phyloP scores from a whole-genome alignment of 768 basidiomycete genomes.

The Termitomyces sp. region DNA sequence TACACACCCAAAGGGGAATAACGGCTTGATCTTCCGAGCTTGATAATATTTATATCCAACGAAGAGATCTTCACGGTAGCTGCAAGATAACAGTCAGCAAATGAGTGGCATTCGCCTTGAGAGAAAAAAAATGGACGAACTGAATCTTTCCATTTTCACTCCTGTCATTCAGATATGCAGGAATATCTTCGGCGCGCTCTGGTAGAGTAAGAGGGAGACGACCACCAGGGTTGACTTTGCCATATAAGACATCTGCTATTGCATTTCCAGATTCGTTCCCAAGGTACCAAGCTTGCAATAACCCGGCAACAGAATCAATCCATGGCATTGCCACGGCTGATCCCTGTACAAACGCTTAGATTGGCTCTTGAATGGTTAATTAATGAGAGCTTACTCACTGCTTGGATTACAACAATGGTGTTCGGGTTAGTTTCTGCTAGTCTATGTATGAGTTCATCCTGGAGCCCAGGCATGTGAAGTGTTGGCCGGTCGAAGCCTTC shows the following conservation, averaged over 20 bases:
- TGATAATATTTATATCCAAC: conserved; percentile 72
- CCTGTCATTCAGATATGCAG: conserved; percentile 52
- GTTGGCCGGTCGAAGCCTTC: conserved; percentile 70
- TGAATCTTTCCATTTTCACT: conserved; percentile 55
- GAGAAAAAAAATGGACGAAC: conserved; percentile 16
- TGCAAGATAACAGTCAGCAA: conserved; percentile 8
- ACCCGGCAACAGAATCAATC: conserved; percentile 45
- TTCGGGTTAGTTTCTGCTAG: conserved; percentile 51
- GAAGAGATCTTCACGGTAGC: conserved; percentile 57
- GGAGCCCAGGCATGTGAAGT: conserved; percentile 51
- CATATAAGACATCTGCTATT: conserved; percentile 61
- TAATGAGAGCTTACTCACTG: conserved; percentile 31
- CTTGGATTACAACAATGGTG: conserved; percentile 57
- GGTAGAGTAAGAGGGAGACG: conserved; percentile 61
- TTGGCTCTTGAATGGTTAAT: not conserved
- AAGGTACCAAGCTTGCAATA: conserved; percentile 62
- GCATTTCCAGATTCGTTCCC: conserved; percentile 66
- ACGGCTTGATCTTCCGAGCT: conserved; percentile 42
- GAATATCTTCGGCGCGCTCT: conserved; percentile 52
- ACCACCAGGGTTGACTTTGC: conserved; percentile 55
- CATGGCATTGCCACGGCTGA: conserved; percentile 76
- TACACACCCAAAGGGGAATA: conserved; percentile 63
- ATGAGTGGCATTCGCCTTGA: not conserved
- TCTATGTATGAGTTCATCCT: conserved; percentile 52
- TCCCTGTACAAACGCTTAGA: conserved; percentile 33